Conservation (phyloP, 192 early-diverging fungal species). For the Coemansia sp. region DNA sequence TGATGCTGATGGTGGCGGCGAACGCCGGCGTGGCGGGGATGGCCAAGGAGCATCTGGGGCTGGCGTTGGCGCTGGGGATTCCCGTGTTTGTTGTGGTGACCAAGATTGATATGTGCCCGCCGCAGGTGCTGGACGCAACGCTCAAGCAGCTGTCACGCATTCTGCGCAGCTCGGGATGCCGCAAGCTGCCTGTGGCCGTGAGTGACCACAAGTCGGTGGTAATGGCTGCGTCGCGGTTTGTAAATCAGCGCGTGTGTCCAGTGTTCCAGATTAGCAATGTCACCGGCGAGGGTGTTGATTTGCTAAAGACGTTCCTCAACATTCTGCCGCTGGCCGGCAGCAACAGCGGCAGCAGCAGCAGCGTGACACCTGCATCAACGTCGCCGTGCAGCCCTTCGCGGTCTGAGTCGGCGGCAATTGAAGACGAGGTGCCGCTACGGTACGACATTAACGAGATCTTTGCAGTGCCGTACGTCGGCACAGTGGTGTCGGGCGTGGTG, state of each 20-base stretch:
- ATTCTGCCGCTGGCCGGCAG: conserved; percentile 59
- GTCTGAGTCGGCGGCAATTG: background rate
- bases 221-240: conserved; percentile 75
- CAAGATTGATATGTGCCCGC: conserved; percentile 92
- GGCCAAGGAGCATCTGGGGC: conserved; percentile 91
- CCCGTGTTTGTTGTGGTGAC: conserved; percentile 93
- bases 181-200: conserved; percentile 89
- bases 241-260: conserved; percentile 86
- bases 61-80: conserved; percentile 82
- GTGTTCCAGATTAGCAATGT: conserved; percentile 95
- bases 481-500: conserved; percentile 85
- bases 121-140: conserved; percentile 77
- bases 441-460: conserved; percentile 91
- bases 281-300: conserved; percentile 74
- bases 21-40: conserved; percentile 92
- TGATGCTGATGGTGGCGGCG: conserved; percentile 83
- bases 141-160: conserved; percentile 81
- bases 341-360: conserved; percentile 62
- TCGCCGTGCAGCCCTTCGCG: too few relatives aligned
- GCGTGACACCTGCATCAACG: background rate
- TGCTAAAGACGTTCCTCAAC: conserved; percentile 81
- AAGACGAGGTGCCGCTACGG: conserved; percentile 55
- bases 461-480: conserved; percentile 86
- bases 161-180: conserved; percentile 83
- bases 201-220: conserved; percentile 72